Evolutionary conservation across 2,329 filamentous ascomycete genomes (phyloP).

Genomic region (Elsinoe ampelina): DNA sequence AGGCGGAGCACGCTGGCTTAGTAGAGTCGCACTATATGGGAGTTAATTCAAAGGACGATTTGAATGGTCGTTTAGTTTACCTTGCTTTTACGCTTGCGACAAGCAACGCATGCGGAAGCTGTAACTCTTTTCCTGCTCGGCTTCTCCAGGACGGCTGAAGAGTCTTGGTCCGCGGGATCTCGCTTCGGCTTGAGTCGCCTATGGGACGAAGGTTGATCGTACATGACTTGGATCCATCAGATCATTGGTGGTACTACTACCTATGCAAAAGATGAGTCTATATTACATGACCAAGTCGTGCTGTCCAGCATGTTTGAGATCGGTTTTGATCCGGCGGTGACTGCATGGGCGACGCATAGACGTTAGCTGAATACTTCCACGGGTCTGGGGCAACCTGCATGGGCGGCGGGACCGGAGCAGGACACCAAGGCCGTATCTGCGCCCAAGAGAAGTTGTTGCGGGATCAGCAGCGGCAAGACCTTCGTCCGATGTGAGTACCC

Average conservation of each 20-base stretch:
- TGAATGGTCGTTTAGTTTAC: slow-evolving; percentile 22
- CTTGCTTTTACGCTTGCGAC: slow-evolving; percentile 43
- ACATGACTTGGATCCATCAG: not conserved
- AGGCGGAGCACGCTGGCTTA: slow-evolving; percentile 42
- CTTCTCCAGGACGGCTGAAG: slow-evolving; percentile 7
- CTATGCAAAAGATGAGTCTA: not conserved
- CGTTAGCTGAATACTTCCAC: not conserved
- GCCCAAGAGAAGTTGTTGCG: not conserved
- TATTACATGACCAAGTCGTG: not conserved
- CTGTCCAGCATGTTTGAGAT: not conserved
- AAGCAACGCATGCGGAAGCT: slow-evolving; percentile 40
- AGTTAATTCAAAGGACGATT: not conserved
- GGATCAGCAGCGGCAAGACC: too few species aligned
- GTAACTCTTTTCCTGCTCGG: slow-evolving; percentile 26
- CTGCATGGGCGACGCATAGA: not conserved
- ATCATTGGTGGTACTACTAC: too few species aligned
- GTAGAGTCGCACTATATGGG: slow-evolving; percentile 40
- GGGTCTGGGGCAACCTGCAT: too few species aligned
- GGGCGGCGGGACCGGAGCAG: too few species aligned
- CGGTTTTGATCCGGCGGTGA: not conserved
- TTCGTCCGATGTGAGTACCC: too few species aligned
- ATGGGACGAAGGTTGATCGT: not conserved
- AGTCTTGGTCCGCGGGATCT: slow-evolving; percentile 2
- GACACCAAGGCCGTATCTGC: too few species aligned
- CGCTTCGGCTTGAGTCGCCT: slow-evolving; percentile 8